phyloP scores from a whole-genome alignment of 192 early-diverging fungal species.

The Dispira parvispora region DNA sequence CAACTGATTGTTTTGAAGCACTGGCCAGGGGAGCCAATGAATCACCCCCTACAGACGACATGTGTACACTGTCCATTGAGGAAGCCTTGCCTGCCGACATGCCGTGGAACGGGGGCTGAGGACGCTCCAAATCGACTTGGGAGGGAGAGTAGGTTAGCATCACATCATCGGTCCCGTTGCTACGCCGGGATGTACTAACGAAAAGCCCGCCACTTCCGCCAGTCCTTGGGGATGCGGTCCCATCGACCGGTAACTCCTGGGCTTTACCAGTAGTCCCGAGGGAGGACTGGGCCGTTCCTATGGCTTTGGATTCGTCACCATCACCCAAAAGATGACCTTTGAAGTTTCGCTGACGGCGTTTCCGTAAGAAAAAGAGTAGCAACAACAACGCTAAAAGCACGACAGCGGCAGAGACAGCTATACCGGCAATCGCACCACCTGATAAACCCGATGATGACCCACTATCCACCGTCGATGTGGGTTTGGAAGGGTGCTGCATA shows the following conservation, averaged over 20 bases:
- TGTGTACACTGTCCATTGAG: conserved; percentile 16
- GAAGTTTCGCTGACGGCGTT: conserved; percentile 19
- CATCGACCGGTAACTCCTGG: conserved; percentile 6
- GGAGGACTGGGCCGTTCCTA: not conserved
- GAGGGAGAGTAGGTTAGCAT: conserved; percentile 8
- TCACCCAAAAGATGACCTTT: conserved; percentile 15
- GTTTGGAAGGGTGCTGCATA: not conserved
- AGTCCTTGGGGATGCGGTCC: conserved; percentile 5
- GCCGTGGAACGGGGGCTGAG: conserved; percentile 20
- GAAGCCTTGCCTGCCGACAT: conserved; percentile 21
- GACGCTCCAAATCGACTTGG: conserved; percentile 11
- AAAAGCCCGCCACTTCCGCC: conserved; percentile 6
- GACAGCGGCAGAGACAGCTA: conserved; percentile 19
- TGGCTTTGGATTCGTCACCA: conserved; percentile 2
- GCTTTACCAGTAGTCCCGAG: conserved; percentile 6
- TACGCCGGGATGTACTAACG: conserved; percentile 13
- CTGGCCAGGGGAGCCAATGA: conserved; percentile 1
- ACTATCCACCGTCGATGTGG: not conserved
- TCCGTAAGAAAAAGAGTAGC: conserved; percentile 16
- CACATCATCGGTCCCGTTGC: conserved; percentile 15
- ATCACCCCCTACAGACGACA: conserved; percentile 11
- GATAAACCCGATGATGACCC: conserved; percentile 15
- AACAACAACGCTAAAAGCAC: conserved; percentile 20
- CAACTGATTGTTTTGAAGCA: conserved; percentile 17
- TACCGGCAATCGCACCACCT: conserved; percentile 21